These are phyloP conservation scores for Gilbertella persicaria DNA, from an alignment of 371 early-diverging fungal species.

Conservation along the genomic window DNA sequence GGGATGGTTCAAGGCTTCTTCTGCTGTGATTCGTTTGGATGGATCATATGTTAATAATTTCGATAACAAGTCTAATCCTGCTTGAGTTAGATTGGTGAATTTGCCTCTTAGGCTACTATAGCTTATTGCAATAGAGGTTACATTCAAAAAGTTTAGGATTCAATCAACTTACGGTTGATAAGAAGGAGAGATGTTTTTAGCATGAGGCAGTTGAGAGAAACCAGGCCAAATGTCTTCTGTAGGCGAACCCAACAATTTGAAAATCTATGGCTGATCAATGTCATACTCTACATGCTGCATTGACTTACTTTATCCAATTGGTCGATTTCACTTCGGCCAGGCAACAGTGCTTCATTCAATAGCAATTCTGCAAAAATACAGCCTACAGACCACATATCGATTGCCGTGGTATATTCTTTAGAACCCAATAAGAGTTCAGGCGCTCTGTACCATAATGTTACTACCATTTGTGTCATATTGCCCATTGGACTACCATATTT, in stretches of 20 bases:
- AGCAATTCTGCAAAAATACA: slow-evolving; percentile 93
- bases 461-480: slow-evolving; percentile 83
- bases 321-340: slow-evolving; percentile 80
- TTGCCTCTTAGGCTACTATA: slow-evolving; percentile 58
- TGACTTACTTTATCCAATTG: slow-evolving; percentile 68
- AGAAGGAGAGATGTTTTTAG: slow-evolving; percentile 72
- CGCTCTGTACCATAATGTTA: slow-evolving; percentile 95
- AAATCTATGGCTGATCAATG: slow-evolving; percentile 51
- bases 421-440: slow-evolving; percentile 97
- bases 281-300: neutral
- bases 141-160: neutral
- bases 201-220: slow-evolving; percentile 65
- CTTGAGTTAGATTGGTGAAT: slow-evolving; percentile 74
- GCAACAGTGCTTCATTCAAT: slow-evolving; percentile 70
- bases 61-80: slow-evolving; percentile 80
- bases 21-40: slow-evolving; percentile 80
- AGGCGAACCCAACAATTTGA: slow-evolving; percentile 73
- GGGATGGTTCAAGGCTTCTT: slow-evolving; percentile 80
- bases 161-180: slow-evolving; percentile 25
- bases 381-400: slow-evolving; percentile 99
- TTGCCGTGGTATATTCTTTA: slow-evolving; percentile 88
- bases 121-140: slow-evolving; percentile 5
- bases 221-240: slow-evolving; percentile 77
- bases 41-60: slow-evolving; percentile 91
- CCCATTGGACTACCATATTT: slow-evolving; percentile 76